Percentiles rank a stretch among this genome's conserved stretches.
These are phyloP conservation scores for Fusarium penzigii DNA, from an alignment of 2,329 filamentous ascomycete species.

Conservation along the genomic window DNA sequence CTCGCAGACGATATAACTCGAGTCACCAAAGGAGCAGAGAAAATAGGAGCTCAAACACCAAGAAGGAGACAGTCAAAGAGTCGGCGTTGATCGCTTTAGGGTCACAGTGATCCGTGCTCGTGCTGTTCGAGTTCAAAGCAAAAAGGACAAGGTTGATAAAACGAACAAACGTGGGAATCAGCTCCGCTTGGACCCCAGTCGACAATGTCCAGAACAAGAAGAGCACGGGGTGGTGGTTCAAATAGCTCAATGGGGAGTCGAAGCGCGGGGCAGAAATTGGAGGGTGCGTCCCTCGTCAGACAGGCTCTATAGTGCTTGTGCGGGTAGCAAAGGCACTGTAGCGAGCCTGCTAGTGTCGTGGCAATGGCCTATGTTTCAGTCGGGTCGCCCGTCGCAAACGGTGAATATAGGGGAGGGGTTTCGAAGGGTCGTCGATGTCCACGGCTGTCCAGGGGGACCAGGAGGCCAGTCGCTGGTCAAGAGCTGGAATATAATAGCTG, in stretches of 20 bases:
- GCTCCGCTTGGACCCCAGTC: slow-evolving; percentile 25
- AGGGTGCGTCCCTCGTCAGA: too few species aligned
- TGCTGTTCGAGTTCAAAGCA: too few species aligned
- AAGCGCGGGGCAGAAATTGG: slow-evolving; percentile 28
- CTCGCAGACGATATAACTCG: too few species aligned
- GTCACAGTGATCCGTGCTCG: slow-evolving; percentile 6
- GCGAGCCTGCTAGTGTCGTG: slow-evolving; percentile 19
- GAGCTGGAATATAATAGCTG: too few species aligned
- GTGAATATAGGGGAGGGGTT: slow-evolving; percentile 29
- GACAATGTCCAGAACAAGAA: too few species aligned
- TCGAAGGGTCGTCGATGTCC: background rate
- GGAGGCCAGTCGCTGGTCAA: too few species aligned
- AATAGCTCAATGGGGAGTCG: slow-evolving; percentile 17
- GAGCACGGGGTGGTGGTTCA: slow-evolving; percentile 13
- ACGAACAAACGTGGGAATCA: slow-evolving; percentile 21
- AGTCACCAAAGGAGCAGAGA: too few species aligned
- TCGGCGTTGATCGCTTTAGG: slow-evolving; percentile 9
- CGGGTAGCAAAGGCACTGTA: slow-evolving; percentile 11
- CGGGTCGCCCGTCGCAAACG: slow-evolving; percentile 27
- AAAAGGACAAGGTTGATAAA: slow-evolving; percentile 1
- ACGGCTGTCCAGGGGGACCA: too few species aligned
- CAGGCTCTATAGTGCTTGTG: too few species aligned
- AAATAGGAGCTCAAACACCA: too few species aligned
- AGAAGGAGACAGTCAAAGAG: slow-evolving; percentile 11
- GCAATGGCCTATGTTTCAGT: slow-evolving; percentile 31